Percentiles rank a stretch among this genome's conserved stretches.
Conservation (phyloP, 2,329 filamentous ascomycete genomes). For the Phialophora tarda region DNA sequence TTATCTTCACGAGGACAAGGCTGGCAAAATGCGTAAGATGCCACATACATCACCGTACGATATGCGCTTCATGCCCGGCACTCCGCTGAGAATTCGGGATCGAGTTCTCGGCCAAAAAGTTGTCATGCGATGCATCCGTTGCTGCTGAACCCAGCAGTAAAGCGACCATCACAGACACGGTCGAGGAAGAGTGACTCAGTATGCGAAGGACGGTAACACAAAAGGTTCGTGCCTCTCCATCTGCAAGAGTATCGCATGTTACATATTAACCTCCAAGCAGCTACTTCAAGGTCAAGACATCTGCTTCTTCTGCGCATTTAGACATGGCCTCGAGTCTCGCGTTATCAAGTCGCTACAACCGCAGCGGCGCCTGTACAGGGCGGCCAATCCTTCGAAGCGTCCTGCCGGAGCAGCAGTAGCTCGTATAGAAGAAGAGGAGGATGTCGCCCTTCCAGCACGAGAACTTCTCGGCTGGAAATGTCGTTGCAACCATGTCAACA, state of each 20-base stretch:
- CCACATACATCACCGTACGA: neutral
- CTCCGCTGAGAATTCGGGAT: neutral
- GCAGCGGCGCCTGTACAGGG: conserved; percentile 46
- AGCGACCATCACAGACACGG: neutral
- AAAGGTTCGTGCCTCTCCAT: conserved; percentile 19
- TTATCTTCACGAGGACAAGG: neutral
- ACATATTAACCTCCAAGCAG: conserved; percentile 37
- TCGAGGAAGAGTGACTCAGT: conserved; percentile 9
- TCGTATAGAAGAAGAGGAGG: conserved; percentile 37
- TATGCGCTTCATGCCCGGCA: neutral
- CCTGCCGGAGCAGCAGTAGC: conserved; percentile 42
- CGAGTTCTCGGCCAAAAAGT: conserved; percentile 13
- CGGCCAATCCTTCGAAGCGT: conserved; percentile 41
- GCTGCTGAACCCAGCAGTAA: conserved; percentile 3
- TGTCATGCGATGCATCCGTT: conserved; percentile 7
- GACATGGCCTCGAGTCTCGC: conserved; percentile 38
- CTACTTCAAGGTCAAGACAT: conserved; percentile 48
- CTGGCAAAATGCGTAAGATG: neutral
- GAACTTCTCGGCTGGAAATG: conserved; percentile 31
- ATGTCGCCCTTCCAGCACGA: conserved; percentile 23
- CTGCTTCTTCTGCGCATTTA: conserved; percentile 48
- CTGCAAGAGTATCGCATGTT: neutral
- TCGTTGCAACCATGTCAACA: conserved; percentile 34
- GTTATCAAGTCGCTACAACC: conserved; percentile 35
- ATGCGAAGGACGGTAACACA: conserved; percentile 33